These are phyloP conservation scores for Galeopsis tetrahit DNA, from an alignment of 257 asterid genomes.

Conservation along the genomic window DNA sequence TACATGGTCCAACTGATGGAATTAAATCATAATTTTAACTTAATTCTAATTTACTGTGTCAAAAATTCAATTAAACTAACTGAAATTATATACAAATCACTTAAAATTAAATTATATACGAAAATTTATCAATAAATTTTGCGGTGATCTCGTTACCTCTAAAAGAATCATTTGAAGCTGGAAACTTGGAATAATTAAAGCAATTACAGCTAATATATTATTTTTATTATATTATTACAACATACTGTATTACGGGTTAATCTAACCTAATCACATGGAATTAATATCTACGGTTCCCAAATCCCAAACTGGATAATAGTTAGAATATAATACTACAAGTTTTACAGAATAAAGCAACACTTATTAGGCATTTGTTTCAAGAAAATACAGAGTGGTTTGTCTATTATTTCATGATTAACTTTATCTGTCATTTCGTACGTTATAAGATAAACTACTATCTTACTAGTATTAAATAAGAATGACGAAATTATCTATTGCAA, in stretches of 20 bases:
- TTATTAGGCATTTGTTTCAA: background rate
- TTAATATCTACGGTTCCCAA: constrained; percentile 25
- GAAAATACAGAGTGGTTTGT: background rate
- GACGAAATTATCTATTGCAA: background rate
- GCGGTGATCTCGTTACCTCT: too few species aligned
- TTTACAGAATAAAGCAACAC: constrained; percentile 19
- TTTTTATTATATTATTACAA: constrained; percentile 24
- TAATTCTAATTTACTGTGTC: too few species aligned
- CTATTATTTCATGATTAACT: background rate
- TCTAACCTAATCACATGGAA: constrained; percentile 32
- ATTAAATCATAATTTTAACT: too few species aligned
- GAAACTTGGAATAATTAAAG: too few species aligned
- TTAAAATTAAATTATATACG: too few species aligned
- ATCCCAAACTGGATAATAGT: constrained; percentile 27
- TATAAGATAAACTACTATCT: constrained; percentile 14
- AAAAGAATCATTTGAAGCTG: too few species aligned
- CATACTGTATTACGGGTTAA: constrained; percentile 24
- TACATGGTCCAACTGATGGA: too few species aligned
- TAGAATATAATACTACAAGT: background rate
- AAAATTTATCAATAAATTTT: too few species aligned
- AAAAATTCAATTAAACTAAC: too few species aligned
- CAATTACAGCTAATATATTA: too few species aligned
- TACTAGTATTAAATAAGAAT: background rate
- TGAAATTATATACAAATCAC: too few species aligned
- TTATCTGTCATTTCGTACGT: constrained; percentile 16